Evolutionary conservation across 768 basidiomycete genomes (phyloP).

Genomic region (Auriscalpium vulgare): DNA sequence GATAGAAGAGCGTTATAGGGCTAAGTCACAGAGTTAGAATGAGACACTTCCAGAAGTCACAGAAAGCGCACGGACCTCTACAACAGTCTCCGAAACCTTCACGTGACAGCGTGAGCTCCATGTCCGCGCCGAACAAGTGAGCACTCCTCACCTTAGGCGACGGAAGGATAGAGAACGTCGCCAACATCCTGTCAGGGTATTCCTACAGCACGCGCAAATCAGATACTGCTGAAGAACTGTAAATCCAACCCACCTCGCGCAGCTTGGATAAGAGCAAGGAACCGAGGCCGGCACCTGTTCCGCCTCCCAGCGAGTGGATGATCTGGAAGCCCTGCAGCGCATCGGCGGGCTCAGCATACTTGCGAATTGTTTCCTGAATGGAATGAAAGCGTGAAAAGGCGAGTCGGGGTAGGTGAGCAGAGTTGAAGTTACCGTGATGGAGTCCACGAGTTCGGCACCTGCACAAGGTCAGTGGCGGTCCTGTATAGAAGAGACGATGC

Average conservation of each 20-base stretch:
- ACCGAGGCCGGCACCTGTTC: constrained; percentile 83
- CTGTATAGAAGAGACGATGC: not conserved
- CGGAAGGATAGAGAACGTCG: constrained; percentile 47
- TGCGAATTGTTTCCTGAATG: constrained; percentile 64
- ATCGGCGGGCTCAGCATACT: constrained; percentile 76
- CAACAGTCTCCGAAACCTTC: constrained; percentile 40
- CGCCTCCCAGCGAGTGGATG: constrained; percentile 85
- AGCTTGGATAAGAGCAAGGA: constrained; percentile 74
- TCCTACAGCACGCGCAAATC: constrained; percentile 42
- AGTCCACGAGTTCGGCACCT: constrained; percentile 89
- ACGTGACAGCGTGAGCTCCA: not conserved
- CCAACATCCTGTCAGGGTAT: constrained; percentile 39
- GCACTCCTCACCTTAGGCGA: constrained; percentile 40
- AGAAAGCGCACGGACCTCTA: constrained; percentile 32
- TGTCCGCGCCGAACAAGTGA: not conserved
- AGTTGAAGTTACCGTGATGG: constrained; percentile 47
- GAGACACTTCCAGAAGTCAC: not conserved
- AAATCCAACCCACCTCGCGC: constrained; percentile 48
- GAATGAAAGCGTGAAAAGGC: not conserved
- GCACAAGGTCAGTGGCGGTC: not conserved
- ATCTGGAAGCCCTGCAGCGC: constrained; percentile 88
- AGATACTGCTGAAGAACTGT: constrained; percentile 7
- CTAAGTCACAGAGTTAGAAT: constrained; percentile 23
- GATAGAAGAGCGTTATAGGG: constrained; percentile 85
- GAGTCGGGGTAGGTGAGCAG: not conserved